Conservation (phyloP, 805 yeast genomes). For the Candida dajiaensis region DNA sequence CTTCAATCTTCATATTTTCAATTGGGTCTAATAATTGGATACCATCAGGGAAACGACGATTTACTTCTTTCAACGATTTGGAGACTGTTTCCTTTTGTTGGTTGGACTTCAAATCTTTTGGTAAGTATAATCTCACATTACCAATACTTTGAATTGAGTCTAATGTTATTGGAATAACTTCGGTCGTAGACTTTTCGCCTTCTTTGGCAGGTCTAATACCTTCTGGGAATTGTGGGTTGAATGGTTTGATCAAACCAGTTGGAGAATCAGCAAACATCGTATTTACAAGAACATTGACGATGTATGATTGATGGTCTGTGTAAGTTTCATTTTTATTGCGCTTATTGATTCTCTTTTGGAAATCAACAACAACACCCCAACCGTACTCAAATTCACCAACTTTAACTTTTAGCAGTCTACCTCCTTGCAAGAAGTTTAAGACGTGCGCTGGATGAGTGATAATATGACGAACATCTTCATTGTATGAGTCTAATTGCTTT, state of each 20-base stretch:
- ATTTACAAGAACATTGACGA: slow-evolving; percentile 78
- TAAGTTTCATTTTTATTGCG: slow-evolving; percentile 51
- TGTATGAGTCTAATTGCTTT: slow-evolving; percentile 64
- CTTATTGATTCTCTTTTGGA: slow-evolving; percentile 62
- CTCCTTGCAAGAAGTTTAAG: slow-evolving; percentile 80
- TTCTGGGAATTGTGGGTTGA: slow-evolving; percentile 72
- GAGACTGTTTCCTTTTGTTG: slow-evolving; percentile 55
- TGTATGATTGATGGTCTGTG: slow-evolving; percentile 83
- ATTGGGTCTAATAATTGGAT: slow-evolving; percentile 89
- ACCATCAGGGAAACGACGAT: slow-evolving; percentile 82
- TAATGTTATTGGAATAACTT: slow-evolving; percentile 80
- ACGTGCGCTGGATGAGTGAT: slow-evolving; percentile 88
- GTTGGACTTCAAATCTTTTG: slow-evolving; percentile 62
- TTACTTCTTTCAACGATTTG: slow-evolving; percentile 75
- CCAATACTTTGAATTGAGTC: slow-evolving; percentile 71
- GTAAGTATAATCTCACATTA: slow-evolving; percentile 74
- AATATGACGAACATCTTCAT: slow-evolving; percentile 70
- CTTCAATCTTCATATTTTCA: slow-evolving; percentile 87
- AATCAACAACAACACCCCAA: slow-evolving; percentile 90
- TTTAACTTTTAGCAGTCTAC: slow-evolving; percentile 71
- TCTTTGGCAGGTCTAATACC: slow-evolving; percentile 81
- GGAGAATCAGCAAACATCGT: slow-evolving; percentile 81
- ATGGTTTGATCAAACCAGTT: slow-evolving; percentile 69
- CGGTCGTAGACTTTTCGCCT: slow-evolving; percentile 67
- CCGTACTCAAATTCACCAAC: slow-evolving; percentile 68